Evolutionary conservation across 2,329 filamentous ascomycete species (phyloP).

Genomic region (Phialocephala sp.): DNA sequence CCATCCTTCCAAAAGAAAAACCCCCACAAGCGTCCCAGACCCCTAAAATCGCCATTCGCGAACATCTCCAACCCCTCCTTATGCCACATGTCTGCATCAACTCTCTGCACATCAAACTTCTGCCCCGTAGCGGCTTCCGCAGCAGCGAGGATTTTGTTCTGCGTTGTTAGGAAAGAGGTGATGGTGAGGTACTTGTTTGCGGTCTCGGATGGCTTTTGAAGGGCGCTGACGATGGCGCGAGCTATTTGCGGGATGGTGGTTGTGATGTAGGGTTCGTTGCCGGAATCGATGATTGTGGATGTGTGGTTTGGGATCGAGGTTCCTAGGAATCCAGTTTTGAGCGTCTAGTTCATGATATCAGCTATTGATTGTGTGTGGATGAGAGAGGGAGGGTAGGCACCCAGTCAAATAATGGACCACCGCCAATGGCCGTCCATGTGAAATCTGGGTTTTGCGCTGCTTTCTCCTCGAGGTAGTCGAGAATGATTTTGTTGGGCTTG

Average conservation of each 20-base stretch:
- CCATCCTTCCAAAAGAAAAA: conserved; percentile 13
- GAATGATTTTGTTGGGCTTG: conserved; percentile 14
- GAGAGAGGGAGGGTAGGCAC: conserved; percentile 6
- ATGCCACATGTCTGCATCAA: conserved; percentile 16
- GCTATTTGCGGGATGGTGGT: conserved; percentile 41
- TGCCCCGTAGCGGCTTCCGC: conserved; percentile 40
- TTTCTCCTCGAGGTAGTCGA: conserved; percentile 22
- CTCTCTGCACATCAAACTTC: conserved; percentile 37
- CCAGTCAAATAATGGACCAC: conserved; percentile 37
- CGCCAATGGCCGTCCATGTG: conserved; percentile 44
- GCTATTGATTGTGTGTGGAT: not conserved
- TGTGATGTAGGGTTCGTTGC: conserved; percentile 32
- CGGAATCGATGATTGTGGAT: conserved; percentile 48
- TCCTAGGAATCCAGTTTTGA: conserved; percentile 53
- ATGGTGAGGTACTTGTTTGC: conserved; percentile 44
- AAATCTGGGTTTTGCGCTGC: conserved; percentile 26
- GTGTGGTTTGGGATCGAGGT: conserved; percentile 55
- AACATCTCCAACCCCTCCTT: conserved; percentile 29
- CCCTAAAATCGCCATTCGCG: conserved; percentile 28
- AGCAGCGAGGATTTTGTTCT: conserved; percentile 42
- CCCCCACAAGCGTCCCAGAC: conserved; percentile 2
- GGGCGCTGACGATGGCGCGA: conserved; percentile 41
- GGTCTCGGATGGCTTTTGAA: conserved; percentile 43
- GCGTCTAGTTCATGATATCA: conserved; percentile 14
- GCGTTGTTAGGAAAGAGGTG: conserved; percentile 42